Conservation (phyloP, 2,329 filamentous ascomycete genomes). For the Albifimbria verrucaria region DNA sequence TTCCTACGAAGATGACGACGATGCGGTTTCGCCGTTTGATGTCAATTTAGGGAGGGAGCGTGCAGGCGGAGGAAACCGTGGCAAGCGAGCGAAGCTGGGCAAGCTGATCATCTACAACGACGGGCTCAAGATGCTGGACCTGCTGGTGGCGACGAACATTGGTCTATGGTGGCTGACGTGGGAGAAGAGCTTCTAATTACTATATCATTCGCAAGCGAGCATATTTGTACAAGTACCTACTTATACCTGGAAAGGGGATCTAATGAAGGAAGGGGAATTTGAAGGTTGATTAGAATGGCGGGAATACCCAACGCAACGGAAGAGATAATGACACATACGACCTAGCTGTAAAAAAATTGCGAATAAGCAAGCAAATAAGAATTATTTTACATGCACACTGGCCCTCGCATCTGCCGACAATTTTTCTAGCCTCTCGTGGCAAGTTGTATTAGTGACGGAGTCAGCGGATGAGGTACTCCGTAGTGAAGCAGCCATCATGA, state of each 20-base stretch:
- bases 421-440: no score
- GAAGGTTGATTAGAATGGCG: neutral
- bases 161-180: slow-evolving; percentile 92
- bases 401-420: no score
- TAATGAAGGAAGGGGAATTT: slow-evolving; percentile 11
- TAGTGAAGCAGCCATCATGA: no score
- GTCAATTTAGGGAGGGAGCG: slow-evolving; percentile 75
- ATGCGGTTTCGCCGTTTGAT: slow-evolving; percentile 52
- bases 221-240: no score
- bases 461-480: no score
- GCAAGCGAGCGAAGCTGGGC: slow-evolving; percentile 86
- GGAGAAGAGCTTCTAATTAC: slow-evolving; percentile 54
- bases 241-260: slow-evolving; percentile 2
- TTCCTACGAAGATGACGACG: slow-evolving; percentile 31
- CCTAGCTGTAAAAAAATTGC: no score
- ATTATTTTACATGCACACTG: no score
- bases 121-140: slow-evolving; percentile 91
- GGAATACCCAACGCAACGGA: no score
- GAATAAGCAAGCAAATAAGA: no score
- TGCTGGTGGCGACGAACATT: slow-evolving; percentile 87
- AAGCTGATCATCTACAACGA: slow-evolving; percentile 89
- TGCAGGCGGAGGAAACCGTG: slow-evolving; percentile 81
- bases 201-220: no score
- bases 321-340: no score
- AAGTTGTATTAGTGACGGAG: no score